These are phyloP conservation scores for Russula earlei DNA, from an alignment of 768 basidiomycete species.

Conservation along the genomic window DNA sequence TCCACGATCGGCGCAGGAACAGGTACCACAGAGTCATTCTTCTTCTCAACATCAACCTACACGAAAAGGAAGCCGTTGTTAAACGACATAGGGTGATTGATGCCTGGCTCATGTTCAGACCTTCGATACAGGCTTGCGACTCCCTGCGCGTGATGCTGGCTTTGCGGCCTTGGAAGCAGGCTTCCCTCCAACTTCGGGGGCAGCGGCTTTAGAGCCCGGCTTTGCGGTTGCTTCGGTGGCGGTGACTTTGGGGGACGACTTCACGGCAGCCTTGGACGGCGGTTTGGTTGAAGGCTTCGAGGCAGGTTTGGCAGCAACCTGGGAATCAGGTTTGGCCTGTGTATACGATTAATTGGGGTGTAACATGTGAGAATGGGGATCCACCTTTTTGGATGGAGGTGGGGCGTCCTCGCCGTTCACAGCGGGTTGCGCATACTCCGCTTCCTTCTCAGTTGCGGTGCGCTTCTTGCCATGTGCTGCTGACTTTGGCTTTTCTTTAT, in stretches of 20 bases:
- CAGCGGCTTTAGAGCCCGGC: conserved; percentile 25
- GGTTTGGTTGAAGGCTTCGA: conserved; percentile 31
- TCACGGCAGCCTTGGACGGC: conserved; percentile 27
- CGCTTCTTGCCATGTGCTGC: conserved; percentile 48
- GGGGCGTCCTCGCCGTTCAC: conserved; percentile 31
- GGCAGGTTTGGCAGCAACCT: conserved; percentile 25
- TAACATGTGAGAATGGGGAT: conserved; percentile 12
- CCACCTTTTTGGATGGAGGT: conserved; percentile 60
- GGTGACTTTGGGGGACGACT: conserved; percentile 30
- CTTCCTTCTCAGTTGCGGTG: conserved; percentile 32
- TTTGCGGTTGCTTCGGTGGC: conserved; percentile 30
- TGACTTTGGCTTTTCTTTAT: conserved; percentile 34
- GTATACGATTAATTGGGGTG: neutral
- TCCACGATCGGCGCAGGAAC: conserved; percentile 16
- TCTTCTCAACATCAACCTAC: conserved; percentile 17
- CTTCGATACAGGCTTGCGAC: conserved; percentile 29
- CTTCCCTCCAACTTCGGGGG: conserved; percentile 20
- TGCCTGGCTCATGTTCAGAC: conserved; percentile 19
- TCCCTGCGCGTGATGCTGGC: conserved; percentile 22
- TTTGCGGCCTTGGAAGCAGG: conserved; percentile 27
- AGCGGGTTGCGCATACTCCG: conserved; percentile 32
- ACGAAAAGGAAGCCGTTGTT: neutral
- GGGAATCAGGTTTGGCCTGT: conserved; percentile 17
- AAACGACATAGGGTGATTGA: neutral
- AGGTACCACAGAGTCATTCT: conserved; percentile 4